Percentiles rank a stretch among this genome's conserved stretches.
Evolutionary conservation across 768 basidiomycete species (phyloP).

Genomic region (Termitomyces sp.): DNA sequence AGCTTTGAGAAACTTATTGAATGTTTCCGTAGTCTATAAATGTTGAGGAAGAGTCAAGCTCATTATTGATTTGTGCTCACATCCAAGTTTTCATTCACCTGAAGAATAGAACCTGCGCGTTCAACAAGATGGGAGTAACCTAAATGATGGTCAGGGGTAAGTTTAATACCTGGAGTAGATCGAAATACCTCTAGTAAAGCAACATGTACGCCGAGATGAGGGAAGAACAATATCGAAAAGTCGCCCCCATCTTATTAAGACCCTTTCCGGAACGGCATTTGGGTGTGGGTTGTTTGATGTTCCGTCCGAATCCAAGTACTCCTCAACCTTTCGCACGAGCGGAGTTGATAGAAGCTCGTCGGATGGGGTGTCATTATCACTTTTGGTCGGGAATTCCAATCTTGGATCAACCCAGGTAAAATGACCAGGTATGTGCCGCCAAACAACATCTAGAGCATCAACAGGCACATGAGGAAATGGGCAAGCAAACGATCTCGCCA

Average conservation of each 20-base stretch:
- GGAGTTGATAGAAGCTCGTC: not conserved
- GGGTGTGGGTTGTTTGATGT: conserved; percentile 14
- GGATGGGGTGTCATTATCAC: not conserved
- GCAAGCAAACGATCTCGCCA: conserved; percentile 50
- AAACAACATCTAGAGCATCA: conserved; percentile 22
- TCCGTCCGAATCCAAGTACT: conserved; percentile 34
- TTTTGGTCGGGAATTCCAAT: not conserved
- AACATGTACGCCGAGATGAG: conserved; percentile 58
- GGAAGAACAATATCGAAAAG: conserved; percentile 77
- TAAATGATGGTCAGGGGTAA: conserved; percentile 17
- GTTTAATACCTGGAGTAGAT: not conserved
- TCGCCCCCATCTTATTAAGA: conserved; percentile 70
- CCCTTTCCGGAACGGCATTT: conserved; percentile 49
- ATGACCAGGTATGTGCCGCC: conserved; percentile 51
- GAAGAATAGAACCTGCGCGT: conserved; percentile 72
- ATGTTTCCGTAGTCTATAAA: conserved; percentile 53
- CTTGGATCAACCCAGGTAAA: conserved; percentile 37
- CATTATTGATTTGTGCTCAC: conserved; percentile 29
- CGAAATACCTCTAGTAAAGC: conserved; percentile 69
- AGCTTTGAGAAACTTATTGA: conserved; percentile 47
- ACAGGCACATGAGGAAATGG: conserved; percentile 25
- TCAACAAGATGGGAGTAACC: conserved; percentile 77
- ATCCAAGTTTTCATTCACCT: conserved; percentile 61
- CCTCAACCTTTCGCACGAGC: conserved; percentile 21
- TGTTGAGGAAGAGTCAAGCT: not conserved